phyloP scores from a whole-genome alignment of 1,284 basidiomycete species.

The Chiua sp. region DNA sequence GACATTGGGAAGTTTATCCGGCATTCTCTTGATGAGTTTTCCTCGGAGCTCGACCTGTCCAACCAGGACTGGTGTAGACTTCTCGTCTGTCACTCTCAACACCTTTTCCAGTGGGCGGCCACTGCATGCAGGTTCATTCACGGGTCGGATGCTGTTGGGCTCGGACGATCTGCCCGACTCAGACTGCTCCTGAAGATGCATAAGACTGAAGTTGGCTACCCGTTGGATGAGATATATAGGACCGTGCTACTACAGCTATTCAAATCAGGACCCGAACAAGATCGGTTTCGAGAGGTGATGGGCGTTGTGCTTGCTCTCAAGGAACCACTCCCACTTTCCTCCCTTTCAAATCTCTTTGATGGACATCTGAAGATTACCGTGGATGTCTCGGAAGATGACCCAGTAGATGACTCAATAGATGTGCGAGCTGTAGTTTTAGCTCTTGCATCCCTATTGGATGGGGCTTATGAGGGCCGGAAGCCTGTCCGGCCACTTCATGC shows the following conservation, averaged over 20 bases:
- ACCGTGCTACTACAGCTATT: neutral
- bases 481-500: neutral
- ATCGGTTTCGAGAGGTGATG: neutral
- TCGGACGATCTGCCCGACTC: neutral
- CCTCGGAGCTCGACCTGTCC: slow-evolving; percentile 1
- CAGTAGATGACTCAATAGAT: neutral
- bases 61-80: slow-evolving; percentile 7
- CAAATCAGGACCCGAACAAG: neutral
- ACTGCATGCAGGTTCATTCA: slow-evolving; percentile 11
- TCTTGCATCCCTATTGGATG: neutral
- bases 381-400: too few species aligned
- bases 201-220: neutral
- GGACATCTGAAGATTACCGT: too few species aligned
- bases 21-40: neutral
- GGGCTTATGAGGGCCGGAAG: neutral
- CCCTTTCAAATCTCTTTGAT: neutral
- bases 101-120: slow-evolving; percentile 12
- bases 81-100: slow-evolving; percentile 1
- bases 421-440: neutral
- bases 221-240: neutral
- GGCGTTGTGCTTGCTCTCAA: neutral
- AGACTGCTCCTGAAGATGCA: neutral
- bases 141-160: neutral
- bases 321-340: neutral
- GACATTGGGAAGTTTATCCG: slow-evolving; percentile 6